Evolutionary conservation across 495 filamentous ascomycete species (phyloP), one percentile per base, ranked within the genome.

Genomic region (Amniculicola lignicola): DNA sequence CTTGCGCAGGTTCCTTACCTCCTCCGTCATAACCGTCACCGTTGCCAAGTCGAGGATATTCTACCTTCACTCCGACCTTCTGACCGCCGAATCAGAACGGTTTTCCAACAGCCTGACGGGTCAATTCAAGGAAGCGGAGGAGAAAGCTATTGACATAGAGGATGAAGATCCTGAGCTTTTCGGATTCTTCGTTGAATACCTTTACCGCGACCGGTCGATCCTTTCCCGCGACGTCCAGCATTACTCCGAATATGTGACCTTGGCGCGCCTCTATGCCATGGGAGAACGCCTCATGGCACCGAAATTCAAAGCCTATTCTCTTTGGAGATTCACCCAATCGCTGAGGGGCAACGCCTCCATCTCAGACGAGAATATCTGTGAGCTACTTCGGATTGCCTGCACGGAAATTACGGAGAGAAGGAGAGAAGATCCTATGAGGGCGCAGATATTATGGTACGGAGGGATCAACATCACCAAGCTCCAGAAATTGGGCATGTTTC

Each of bases 121-220:
- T 1, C 18, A 10, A 12, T 47, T 55, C 28, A 47, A 37, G 15
- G 42, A 47, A 18, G 40, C 52, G 14, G 42, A 46, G 15, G 22
- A 35, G 40, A 19, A 27, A 7, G 40, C 14, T 41, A 48, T 55
- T 15, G 28, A 55, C 10, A 12, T 55, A 15, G 16, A 28, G 21
- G 52, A 55, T n/a, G 52, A 55, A 24, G 52, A 55, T 25, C 52
- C 42, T 21, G 9, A 48, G 7, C 40, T 48, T 35, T 55, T 55
- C 23, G 52, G 52, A 24, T 55, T 49, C 22, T 55, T 48, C 33
- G 25, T 55, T 4, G 42, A 55, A 19, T 55, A 55, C 29, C 52
- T 55, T 36, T 55, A 55, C 29, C 40, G 52, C 25, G 42, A 55
- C 27, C 3, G 28, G 2, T 46, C 27, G 39, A 25, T 54, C 9